Percentiles rank a stretch among this genome's conserved stretches.
Conservation (phyloP, 768 basidiomycete genomes). For the Hygrocybe coccinea region DNA sequence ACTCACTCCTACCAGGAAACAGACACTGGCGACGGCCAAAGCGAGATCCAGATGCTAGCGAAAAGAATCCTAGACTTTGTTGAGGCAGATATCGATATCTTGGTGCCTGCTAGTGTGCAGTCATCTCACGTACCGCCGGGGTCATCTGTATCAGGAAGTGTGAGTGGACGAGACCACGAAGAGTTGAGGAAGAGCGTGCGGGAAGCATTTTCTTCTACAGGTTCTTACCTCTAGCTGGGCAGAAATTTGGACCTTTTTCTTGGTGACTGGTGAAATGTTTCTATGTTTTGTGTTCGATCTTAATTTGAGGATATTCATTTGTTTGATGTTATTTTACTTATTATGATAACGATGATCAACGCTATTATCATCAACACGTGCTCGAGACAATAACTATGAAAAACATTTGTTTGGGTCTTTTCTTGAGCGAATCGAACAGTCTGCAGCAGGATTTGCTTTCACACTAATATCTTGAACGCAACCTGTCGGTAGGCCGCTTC, state of each 20-base stretch:
- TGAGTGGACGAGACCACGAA: conserved; percentile 61
- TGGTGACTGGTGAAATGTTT: background rate
- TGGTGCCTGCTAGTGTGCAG: conserved; percentile 55
- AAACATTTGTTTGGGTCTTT: too few species aligned
- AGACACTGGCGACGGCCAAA: conserved; percentile 80
- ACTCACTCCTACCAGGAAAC: conserved; percentile 76
- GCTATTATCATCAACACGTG: too few species aligned
- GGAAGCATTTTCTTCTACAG: conserved; percentile 65
- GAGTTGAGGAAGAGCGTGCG: conserved; percentile 77
- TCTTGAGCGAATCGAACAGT: too few species aligned
- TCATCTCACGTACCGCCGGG: conserved; percentile 67
- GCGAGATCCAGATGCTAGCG: conserved; percentile 84
- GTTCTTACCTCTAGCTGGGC: conserved; percentile 46
- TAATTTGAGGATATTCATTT: too few species aligned
- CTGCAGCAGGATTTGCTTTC: too few species aligned
- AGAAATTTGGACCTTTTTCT: background rate
- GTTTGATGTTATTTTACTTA: too few species aligned
- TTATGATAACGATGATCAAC: too few species aligned
- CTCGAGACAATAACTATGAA: too few species aligned
- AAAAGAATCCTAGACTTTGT: conserved; percentile 84
- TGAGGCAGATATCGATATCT: conserved; percentile 63
- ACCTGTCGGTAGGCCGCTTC: background rate
- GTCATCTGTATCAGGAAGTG: conserved; percentile 58
- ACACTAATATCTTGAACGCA: too few species aligned
- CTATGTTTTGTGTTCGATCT: too few species aligned